Evolutionary conservation across 2,329 filamentous ascomycete genomes (phyloP).

Genomic region (Talaromyces albobiverticillius): DNA sequence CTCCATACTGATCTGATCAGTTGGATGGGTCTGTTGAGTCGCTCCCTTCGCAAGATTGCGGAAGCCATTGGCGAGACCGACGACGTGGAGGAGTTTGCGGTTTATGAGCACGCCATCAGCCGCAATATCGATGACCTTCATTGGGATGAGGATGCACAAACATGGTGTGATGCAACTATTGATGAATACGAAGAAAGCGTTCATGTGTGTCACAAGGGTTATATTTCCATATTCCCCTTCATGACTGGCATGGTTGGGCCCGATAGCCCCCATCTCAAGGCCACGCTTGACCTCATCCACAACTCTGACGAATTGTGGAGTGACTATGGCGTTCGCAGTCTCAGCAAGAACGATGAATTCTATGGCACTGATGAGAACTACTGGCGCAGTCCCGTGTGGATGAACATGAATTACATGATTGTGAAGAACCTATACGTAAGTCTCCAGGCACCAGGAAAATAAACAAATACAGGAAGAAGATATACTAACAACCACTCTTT

Average conservation of each 20-base stretch:
- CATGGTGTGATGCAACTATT: constrained; percentile 92
- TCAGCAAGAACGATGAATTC: constrained; percentile 77
- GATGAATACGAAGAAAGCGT: constrained; percentile 90
- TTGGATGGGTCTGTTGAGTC: constrained; percentile 97
- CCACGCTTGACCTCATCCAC: constrained; percentile 71
- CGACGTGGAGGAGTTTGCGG: constrained; percentile 69
- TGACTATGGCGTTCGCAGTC: constrained; percentile 78
- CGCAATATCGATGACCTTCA: constrained; percentile 90
- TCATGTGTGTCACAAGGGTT: constrained; percentile 94
- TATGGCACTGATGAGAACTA: constrained; percentile 96
- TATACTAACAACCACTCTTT: neutral
- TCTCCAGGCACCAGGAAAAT: constrained; percentile 22
- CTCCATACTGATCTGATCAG: constrained; percentile 91
- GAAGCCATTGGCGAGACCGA: constrained; percentile 70
- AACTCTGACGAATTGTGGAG: constrained; percentile 89
- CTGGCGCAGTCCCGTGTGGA: constrained; percentile 92
- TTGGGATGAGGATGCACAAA: constrained; percentile 77
- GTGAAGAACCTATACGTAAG: constrained; percentile 74
- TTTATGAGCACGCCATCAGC: constrained; percentile 71
- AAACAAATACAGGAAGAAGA: neutral
- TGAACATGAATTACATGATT: constrained; percentile 92
- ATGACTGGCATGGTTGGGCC: constrained; percentile 74
- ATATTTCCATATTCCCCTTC: constrained; percentile 91
- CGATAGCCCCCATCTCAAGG: constrained; percentile 70
- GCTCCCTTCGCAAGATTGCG: constrained; percentile 78